Percentiles rank a stretch among this genome's conserved stretches.
phyloP scores from a whole-genome alignment of 164 flowering plant species.

The Platanus orientalis region DNA sequence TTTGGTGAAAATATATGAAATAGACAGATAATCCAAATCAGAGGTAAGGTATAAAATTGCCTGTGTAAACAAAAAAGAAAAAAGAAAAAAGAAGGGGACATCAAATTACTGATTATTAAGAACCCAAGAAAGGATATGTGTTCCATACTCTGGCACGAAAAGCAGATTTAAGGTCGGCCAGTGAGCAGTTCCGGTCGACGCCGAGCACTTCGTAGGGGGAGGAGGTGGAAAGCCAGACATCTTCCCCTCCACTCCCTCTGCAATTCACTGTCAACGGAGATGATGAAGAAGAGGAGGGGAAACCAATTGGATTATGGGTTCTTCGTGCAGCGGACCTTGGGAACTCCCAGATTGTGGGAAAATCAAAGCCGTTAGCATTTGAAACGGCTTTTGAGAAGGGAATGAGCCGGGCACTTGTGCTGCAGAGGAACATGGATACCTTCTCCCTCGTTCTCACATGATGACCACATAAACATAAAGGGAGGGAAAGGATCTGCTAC shows the following conservation, averaged over 20 bases:
- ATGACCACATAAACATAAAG: no score
- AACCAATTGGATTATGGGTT: slow-evolving; percentile 1
- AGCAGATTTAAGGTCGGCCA: slow-evolving; percentile 63
- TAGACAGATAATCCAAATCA: no score
- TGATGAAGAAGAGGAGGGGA: slow-evolving; percentile 11
- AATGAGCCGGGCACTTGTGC: background rate
- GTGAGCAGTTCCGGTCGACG: slow-evolving; percentile 48
- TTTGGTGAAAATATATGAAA: no score
- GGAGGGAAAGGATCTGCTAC: no score
- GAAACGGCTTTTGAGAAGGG: slow-evolving; percentile 7
- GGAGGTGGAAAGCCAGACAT: slow-evolving; percentile 30
- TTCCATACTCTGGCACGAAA: slow-evolving; percentile 62
- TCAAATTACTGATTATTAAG: no score
- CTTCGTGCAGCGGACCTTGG: background rate
- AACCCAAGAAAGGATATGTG: no score
- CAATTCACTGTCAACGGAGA: slow-evolving; percentile 26
- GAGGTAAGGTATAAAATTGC: no score
- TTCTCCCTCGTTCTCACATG: slow-evolving; percentile 1
- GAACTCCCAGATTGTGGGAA: slow-evolving; percentile 1
- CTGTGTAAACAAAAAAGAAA: no score
- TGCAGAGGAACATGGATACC: slow-evolving; percentile 10
- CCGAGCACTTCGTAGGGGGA: slow-evolving; percentile 60
- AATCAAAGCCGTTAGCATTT: background rate
- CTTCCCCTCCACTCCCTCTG: slow-evolving; percentile 22
- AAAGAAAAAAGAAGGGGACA: no score